Base-by-base conservation (phyloP, 2,329 filamentous ascomycete genomes). In the Fonsecaea monophora region DNA sequence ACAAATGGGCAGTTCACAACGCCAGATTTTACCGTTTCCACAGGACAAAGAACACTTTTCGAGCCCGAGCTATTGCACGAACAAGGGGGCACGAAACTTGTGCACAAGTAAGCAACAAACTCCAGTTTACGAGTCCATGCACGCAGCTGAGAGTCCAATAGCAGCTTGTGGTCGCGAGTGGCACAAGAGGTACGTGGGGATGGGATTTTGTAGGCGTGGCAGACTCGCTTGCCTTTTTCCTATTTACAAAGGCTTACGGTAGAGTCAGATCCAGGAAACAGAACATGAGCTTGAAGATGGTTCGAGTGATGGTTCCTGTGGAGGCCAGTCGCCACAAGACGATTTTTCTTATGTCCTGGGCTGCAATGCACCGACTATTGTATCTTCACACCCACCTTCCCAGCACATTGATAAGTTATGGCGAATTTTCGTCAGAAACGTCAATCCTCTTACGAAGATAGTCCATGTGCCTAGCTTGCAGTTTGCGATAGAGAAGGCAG, bases 371-470 rank as follows among this genome's bases (percentile, higher is more conserved):
- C 4, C 21, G 1, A 21, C 21, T 10, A 66, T 18, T 56, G 13
- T 6, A 55, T 53, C 4, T 9, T 61, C 50, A 35, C 70, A 72
- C 53, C 74, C 73, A 48, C 62, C 69, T 25, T 13, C 69, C 38
- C 55, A 71, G 53, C 68, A 62, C 30, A 73, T 73, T n/a, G 21
- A 50, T 50, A 18, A 30, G 25, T 58, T 75, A 18, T 75, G 73
- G 74, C 70, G 74, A 45, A 64, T 67, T 21, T 75, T 73, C 60
- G 34, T 72, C n/a, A 68, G 72, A 8, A 73, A 73, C 30, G 69
- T 75, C n/a, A 65, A 74, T 62, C 74, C 73, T 32, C 58, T 75
- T 9, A 70, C 67, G 3, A 75, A 75, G 58, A 55, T 75, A 25
- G 59, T 74, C 4, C 73, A 75, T 66, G 64, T 68, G 1, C 73